A percentile compares a stretch with the other conserved stretches of the same genome.
phyloP scores from a whole-genome alignment of 179 eudicot species.

The Pouteria campechiana region DNA sequence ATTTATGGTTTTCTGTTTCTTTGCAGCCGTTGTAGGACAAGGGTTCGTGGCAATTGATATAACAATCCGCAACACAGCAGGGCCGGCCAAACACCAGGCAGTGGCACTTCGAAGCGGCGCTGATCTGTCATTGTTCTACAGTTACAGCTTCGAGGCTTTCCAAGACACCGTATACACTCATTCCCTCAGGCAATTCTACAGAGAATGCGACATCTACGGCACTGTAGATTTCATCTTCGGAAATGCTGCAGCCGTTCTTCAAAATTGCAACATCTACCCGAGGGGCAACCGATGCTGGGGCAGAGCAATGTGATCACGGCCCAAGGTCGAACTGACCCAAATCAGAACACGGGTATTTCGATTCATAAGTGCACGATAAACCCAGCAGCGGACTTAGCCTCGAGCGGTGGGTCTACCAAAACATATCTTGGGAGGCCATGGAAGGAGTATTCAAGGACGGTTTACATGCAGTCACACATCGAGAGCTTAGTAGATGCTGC shows the following conservation, averaged over 20 bases:
- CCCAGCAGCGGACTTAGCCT: conserved; percentile 5
- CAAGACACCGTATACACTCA: conserved; percentile 22
- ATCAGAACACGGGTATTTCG: conserved; percentile 17
- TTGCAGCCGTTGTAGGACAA: conserved; percentile 19
- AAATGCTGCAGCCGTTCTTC: conserved; percentile 19
- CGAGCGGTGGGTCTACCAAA: background rate
- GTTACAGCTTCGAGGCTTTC: conserved; percentile 13
- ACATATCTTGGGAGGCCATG: conserved; percentile 18
- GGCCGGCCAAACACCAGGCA: conserved; percentile 9
- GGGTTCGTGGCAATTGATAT: conserved; percentile 22
- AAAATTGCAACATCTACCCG: conserved; percentile 19
- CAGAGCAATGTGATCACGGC: conserved; percentile 5
- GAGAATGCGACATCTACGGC: conserved; percentile 23
- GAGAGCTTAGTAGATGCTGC: conserved; percentile 8
- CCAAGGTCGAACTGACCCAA: conserved; percentile 3
- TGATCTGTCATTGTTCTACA: conserved; percentile 12
- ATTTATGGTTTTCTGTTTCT: no score
- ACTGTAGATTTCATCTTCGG: conserved; percentile 25
- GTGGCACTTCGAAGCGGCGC: conserved; percentile 14
- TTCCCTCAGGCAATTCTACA: conserved; percentile 14
- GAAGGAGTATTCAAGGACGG: conserved; percentile 18
- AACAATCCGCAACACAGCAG: conserved; percentile 15
- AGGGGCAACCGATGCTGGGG: conserved; percentile 4
- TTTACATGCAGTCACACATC: conserved; percentile 22
- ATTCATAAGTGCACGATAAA: conserved; percentile 17